Base-by-base conservation (phyloP, 2,329 filamentous ascomycete genomes). In the Ophiostoma piceae region DNA sequence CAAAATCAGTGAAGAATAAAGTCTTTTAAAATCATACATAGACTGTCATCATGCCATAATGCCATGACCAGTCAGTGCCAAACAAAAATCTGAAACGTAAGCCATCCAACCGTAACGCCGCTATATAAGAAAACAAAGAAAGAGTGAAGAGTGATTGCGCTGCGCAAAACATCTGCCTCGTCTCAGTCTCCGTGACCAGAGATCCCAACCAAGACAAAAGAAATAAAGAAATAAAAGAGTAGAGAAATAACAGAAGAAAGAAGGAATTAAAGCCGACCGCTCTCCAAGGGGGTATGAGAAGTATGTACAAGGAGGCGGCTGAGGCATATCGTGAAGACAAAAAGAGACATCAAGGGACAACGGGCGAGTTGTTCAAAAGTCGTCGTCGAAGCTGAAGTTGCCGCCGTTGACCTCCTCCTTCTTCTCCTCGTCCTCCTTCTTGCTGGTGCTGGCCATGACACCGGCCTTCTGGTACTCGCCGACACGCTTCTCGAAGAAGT, bases 401-500 rank as follows among this genome's bases (percentile, higher is more conserved):
- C 92, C 91, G 51, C 85, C 87, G 77, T 85, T 84, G 73, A 16
- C 35, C 19, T 88, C 81, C 67, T 80, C 75, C 29, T 77, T 80
- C 66, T 79, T 74, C 26, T 77, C 75, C 6, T 79, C 79, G 11
- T 84, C 80, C 26, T 85, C 82, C 73, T 80, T 74, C 79, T 90
- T 89, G 84, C 93, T 93, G 76, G 90, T 91, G 83, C 91, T 94
- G 77, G 90, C 90, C 92, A 99, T 96, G 80, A 99, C 94, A 84
- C 95, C 95, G 51, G 95, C 94, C 87, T 99, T 99, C 84, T 99
- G 95, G 88, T 99, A 99, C 78, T 99, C 95, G 80, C 90, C 95
- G 71, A 99, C 95, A 76, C 95, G 92, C 91, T 99, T 99, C 90
- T 99, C 95, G 80, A 99, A 99, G 88, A 99, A 99, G 89, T 99